Percentiles rank a stretch among this genome's conserved stretches.
phyloP scores from a whole-genome alignment of 202 grass and related monocot genomes.

The Bolboschoenoplectus hybrid region DNA sequence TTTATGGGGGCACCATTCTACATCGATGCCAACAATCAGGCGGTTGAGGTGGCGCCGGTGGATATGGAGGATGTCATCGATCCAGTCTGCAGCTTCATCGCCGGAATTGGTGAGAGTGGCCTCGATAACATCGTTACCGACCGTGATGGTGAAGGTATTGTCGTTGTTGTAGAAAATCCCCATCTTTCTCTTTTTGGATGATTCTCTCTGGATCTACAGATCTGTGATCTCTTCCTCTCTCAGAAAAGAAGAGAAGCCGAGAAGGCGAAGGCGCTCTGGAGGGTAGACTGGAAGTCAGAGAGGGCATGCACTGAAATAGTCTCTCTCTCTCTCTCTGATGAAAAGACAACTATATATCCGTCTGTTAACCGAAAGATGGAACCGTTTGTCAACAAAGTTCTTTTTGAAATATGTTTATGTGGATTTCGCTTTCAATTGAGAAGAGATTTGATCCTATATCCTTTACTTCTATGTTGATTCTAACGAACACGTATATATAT shows the following conservation, averaged over 20 bases:
- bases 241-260: too few relatives aligned
- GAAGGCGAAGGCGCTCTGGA: too few relatives aligned
- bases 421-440: background rate
- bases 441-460: background rate
- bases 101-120: slow-evolving; percentile 45
- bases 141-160: slow-evolving; percentile 31
- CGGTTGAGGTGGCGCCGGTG: slow-evolving; percentile 28
- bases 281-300: too few relatives aligned
- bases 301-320: too few relatives aligned
- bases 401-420: background rate
- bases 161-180: slow-evolving; percentile 19
- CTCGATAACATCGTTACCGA: slow-evolving; percentile 11
- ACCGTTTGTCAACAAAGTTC: background rate
- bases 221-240: too few relatives aligned
- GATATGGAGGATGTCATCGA: slow-evolving; percentile 34
- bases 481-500: background rate
- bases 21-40: slow-evolving; percentile 52
- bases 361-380: too few relatives aligned
- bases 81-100: slow-evolving; percentile 29
- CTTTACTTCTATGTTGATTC: background rate
- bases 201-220: background rate
- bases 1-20: slow-evolving; percentile 46
- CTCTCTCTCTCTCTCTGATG: too few relatives aligned
- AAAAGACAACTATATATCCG: too few relatives aligned
- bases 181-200: slow-evolving; percentile 11